These are phyloP conservation scores for Pleurotus cornucopiae DNA, from an alignment of 768 basidiomycete genomes.

Conservation along the genomic window DNA sequence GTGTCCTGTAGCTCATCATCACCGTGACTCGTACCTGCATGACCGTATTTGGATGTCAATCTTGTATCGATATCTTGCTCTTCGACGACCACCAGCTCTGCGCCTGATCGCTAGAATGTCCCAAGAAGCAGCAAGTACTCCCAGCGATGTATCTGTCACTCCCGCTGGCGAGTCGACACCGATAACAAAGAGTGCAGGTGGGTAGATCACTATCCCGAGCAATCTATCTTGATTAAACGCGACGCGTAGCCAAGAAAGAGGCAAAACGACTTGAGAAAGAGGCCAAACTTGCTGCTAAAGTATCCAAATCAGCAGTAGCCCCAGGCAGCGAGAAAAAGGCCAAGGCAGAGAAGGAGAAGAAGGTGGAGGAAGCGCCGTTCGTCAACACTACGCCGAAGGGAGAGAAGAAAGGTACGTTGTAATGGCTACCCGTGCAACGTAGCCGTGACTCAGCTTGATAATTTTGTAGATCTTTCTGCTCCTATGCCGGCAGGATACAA, in stretches of 20 bases:
- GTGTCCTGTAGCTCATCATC: background rate
- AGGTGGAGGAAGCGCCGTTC: slow-evolving; percentile 67
- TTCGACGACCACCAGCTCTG: slow-evolving; percentile 3
- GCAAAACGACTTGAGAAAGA: slow-evolving; percentile 79
- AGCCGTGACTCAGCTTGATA: background rate
- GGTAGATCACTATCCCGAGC: slow-evolving; percentile 7
- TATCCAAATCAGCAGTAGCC: slow-evolving; percentile 40
- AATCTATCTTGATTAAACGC: background rate
- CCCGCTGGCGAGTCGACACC: background rate
- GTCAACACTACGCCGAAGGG: slow-evolving; percentile 88
- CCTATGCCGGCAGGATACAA: slow-evolving; percentile 95
- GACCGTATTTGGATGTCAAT: slow-evolving; percentile 6
- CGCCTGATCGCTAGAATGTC: slow-evolving; percentile 4
- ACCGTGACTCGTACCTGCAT: background rate
- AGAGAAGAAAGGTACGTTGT: slow-evolving; percentile 81
- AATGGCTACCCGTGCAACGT: too few relatives aligned
- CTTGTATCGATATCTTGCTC: slow-evolving; percentile 7
- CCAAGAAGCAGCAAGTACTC: background rate
- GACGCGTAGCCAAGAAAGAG: slow-evolving; percentile 69
- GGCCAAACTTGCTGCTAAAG: slow-evolving; percentile 72
- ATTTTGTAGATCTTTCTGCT: slow-evolving; percentile 66
- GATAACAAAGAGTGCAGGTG: slow-evolving; percentile 38
- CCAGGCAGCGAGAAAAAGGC: slow-evolving; percentile 57
- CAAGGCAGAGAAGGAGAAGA: slow-evolving; percentile 73
- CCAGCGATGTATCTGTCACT: background rate